Evolutionary conservation across 352 stramenopile genomes (phyloP).

Genomic region (Globisporangium recalcitrans): DNA sequence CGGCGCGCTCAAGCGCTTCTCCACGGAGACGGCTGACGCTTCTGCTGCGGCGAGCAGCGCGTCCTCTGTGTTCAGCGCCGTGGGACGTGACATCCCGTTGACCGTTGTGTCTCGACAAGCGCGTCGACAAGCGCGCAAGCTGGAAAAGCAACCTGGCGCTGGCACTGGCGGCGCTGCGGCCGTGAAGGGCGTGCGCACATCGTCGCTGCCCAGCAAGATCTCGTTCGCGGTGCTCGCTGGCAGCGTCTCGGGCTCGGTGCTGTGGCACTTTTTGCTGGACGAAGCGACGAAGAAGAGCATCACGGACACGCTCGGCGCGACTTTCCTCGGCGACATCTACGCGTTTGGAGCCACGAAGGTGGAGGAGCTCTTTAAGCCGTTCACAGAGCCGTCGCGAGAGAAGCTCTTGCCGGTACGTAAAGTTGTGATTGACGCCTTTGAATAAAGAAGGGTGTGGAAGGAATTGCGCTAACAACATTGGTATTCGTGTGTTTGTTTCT

Average conservation of each 20-base stretch:
- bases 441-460: neutral
- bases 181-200: slow-evolving; percentile 54
- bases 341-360: slow-evolving; percentile 49
- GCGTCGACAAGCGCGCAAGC: slow-evolving; percentile 49
- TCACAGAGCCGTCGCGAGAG: slow-evolving; percentile 72
- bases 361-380: slow-evolving; percentile 64
- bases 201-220: slow-evolving; percentile 68
- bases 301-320: slow-evolving; percentile 40
- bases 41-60: neutral
- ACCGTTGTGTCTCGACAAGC: slow-evolving; percentile 53
- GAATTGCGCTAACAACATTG: neutral
- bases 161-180: slow-evolving; percentile 11
- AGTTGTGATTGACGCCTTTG: neutral
- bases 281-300: slow-evolving; percentile 45
- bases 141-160: slow-evolving; percentile 29
- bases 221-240: slow-evolving; percentile 59
- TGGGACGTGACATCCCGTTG: slow-evolving; percentile 56
- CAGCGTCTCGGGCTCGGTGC: slow-evolving; percentile 52
- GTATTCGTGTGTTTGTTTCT: neutral
- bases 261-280: slow-evolving; percentile 76
- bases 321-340: slow-evolving; percentile 66
- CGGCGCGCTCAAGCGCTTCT: slow-evolving; percentile 4
- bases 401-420: slow-evolving; percentile 65
- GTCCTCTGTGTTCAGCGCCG: slow-evolving; percentile 14
- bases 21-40: neutral